A percentile compares a stretch with the other conserved stretches of the same genome.
Evolutionary conservation across 2,329 filamentous ascomycete genomes (phyloP).

Genomic region (Fusarium goolgardi): DNA sequence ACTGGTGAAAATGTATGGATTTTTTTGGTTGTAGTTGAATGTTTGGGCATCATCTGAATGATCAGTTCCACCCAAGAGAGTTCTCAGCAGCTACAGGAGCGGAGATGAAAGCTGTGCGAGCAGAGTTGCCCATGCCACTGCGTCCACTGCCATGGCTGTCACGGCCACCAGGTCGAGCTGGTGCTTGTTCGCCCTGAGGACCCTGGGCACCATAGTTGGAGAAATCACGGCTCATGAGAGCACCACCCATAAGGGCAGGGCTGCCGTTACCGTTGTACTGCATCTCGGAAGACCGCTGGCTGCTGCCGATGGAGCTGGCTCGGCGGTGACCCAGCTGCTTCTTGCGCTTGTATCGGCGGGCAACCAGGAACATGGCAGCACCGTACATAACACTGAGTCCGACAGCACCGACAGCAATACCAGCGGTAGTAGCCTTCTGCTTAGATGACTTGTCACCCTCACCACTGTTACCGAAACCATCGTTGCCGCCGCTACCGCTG

Average conservation of each 20-base stretch:
- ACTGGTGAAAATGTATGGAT: slow-evolving; percentile 39
- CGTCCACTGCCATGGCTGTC: slow-evolving; percentile 76
- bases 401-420: slow-evolving; percentile 81
- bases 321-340: slow-evolving; percentile 80
- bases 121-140: slow-evolving; percentile 64
- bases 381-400: slow-evolving; percentile 87
- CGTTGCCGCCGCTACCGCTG: slow-evolving; percentile 54
- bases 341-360: slow-evolving; percentile 89
- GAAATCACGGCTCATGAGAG: slow-evolving; percentile 68
- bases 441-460: slow-evolving; percentile 66
- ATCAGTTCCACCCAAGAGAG: slow-evolving; percentile 91
- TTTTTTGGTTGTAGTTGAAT: slow-evolving; percentile 33
- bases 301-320: slow-evolving; percentile 75
- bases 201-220: slow-evolving; percentile 66
- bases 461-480: slow-evolving; percentile 57
- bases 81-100: slow-evolving; percentile 93
- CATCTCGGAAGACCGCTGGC: slow-evolving; percentile 62
- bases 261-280: slow-evolving; percentile 62
- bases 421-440: slow-evolving; percentile 71
- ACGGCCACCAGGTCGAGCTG: slow-evolving; percentile 53
- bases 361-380: slow-evolving; percentile 93
- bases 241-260: slow-evolving; percentile 77
- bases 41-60: slow-evolving; percentile 27
- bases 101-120: slow-evolving; percentile 76
- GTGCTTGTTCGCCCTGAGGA: slow-evolving; percentile 49